Base-by-base conservation (phyloP, 192 early-diverging fungal genomes). In the Podila verticillata region DNA sequence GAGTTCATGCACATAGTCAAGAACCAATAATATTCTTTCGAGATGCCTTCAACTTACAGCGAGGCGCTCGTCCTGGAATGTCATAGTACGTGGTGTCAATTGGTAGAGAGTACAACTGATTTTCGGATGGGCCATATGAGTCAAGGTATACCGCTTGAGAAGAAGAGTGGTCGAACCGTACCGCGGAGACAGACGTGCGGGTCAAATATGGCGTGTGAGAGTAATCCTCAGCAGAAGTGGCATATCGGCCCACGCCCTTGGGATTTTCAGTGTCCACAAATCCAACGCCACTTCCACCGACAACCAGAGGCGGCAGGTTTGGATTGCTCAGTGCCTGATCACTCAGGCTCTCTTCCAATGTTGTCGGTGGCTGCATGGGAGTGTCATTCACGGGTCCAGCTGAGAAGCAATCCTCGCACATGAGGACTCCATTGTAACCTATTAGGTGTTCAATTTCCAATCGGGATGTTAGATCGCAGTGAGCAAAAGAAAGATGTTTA, bases 71-170 rank as follows among this genome's bases (percentile, higher is more conserved):
- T 10, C 91, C 93, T n/a, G 93, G 92, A 48, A 98, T 96, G 74
- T 98, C 96, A 85, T 91, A 97, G 73, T 94, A 98, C 3, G 93
- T 91, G 1, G 89, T 90, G 66, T 96, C 93, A 54, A 95, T 91
- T 0, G 89, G 75, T 4, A 96, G 72, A 8, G 94, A 94, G 48
- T 91, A 98, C 31, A 91, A 30, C 49, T 95, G 92, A 63, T 87
- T 84, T 26, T 90, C 87, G 7, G 84, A 78, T 6, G 93, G 93
- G 20, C 84, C 92, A 75, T 92, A 93, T 0, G 85, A 86, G 48
- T 84, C 79, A 19, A 94, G 72, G 31, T 87, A 75, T 7, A 82
- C 65, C 5, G 84, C 80, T 17, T 88, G 87, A 3, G 84, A 85
- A n/a, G 68, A 74, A 1, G 80, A 68, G 61, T 84, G 72, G 49